A percentile compares a stretch with the other conserved stretches of the same genome.
Evolutionary conservation across 2,329 filamentous ascomycete genomes (phyloP).

Genomic region (Fusarium mundagurra): DNA sequence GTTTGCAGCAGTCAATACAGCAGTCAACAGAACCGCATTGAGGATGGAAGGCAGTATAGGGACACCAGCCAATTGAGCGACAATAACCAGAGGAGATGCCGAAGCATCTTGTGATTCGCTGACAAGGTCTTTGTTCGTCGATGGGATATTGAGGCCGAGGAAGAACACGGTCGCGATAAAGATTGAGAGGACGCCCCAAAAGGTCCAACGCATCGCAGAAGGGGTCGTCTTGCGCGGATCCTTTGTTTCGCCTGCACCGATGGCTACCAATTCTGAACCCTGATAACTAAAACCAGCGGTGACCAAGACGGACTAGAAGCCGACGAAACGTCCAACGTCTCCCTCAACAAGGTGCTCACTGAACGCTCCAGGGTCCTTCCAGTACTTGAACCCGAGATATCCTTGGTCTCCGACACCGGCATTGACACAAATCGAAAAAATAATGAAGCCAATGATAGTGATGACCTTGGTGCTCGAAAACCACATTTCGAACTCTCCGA

Average conservation of each 20-base stretch:
- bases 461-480: slow-evolving; percentile 69
- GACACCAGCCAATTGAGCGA: slow-evolving; percentile 73
- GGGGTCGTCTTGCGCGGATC: slow-evolving; percentile 46
- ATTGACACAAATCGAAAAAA: slow-evolving; percentile 57
- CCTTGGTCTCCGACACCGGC: slow-evolving; percentile 64
- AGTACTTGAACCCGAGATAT: slow-evolving; percentile 53
- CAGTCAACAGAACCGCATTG: slow-evolving; percentile 73
- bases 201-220: slow-evolving; percentile 43
- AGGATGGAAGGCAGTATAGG: slow-evolving; percentile 70
- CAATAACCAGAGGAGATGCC: slow-evolving; percentile 71
- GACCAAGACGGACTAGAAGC: slow-evolving; percentile 67
- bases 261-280: slow-evolving; percentile 44
- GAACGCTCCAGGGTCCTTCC: slow-evolving; percentile 56
- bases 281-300: slow-evolving; percentile 57
- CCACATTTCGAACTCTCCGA: slow-evolving; percentile 71
- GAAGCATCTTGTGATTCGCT: slow-evolving; percentile 61
- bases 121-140: slow-evolving; percentile 58
- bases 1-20: slow-evolving; percentile 70
- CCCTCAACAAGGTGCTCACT: slow-evolving; percentile 59
- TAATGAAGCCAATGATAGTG: slow-evolving; percentile 66
- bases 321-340: slow-evolving; percentile 63
- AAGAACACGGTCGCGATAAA: slow-evolving; percentile 24
- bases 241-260: slow-evolving; percentile 47
- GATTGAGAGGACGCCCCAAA: slow-evolving; percentile 37
- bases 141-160: slow-evolving; percentile 18